Evolutionary conservation across 148 eudicot genomes (phyloP).

Genomic region (Heliosperma pusillum): DNA sequence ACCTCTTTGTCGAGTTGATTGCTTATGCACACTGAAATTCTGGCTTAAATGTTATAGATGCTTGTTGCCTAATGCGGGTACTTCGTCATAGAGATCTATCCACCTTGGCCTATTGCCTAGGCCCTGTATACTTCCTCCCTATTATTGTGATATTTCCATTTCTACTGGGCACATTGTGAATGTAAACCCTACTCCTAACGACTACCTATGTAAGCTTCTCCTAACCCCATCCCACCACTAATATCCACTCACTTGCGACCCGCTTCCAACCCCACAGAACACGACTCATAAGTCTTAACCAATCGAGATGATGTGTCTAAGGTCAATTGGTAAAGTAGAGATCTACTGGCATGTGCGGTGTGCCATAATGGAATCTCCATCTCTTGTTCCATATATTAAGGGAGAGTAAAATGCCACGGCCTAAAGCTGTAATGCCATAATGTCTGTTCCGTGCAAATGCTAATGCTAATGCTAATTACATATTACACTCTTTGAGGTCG

Average conservation of each 20-base stretch:
- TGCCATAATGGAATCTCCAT: too few species aligned
- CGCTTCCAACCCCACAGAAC: background rate
- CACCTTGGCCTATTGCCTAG: background rate
- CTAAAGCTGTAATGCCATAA: too few species aligned
- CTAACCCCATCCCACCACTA: background rate
- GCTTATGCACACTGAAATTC: background rate
- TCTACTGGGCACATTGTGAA: background rate
- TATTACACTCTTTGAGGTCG: too few species aligned
- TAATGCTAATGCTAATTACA: too few species aligned
- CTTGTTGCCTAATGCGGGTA: background rate
- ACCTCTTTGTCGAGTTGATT: background rate
- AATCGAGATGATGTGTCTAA: background rate
- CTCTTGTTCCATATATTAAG: too few species aligned
- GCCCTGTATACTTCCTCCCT: background rate
- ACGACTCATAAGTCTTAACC: background rate
- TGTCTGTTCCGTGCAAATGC: too few species aligned
- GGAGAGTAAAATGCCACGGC: too few species aligned
- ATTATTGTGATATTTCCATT: background rate
- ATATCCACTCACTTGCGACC: background rate
- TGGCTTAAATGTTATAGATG: background rate
- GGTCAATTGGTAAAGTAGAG: background rate
- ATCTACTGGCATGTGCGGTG: background rate
- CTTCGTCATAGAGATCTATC: background rate
- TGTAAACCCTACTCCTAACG: background rate
- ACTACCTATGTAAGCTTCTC: too few species aligned